Evolutionary conservation across 1,284 basidiomycete species (phyloP), one percentile per base, ranked within the genome.

Genomic region (Cystobasidiaceae sp.): DNA sequence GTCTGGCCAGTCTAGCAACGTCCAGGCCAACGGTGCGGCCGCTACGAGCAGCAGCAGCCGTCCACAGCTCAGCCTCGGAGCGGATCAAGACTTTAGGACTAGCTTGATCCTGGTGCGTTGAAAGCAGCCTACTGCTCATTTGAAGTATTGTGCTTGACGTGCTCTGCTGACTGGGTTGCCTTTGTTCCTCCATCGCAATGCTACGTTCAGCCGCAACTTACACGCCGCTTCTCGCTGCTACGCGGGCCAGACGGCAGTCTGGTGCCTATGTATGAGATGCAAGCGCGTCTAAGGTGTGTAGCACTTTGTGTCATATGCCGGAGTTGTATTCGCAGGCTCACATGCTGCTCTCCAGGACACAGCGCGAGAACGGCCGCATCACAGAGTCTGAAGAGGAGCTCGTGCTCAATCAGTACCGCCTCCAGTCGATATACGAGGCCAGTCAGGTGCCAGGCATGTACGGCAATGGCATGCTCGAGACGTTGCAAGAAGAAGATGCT

Each of bases 391-490:
- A 64, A 56, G 61, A 64, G 25, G 51, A 44, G 17, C 21, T 50
- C n/a, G 48, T 64, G 11, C 11, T 64, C n/a, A 37, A 51, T 19
- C 61, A 64, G 34, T 64, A 64, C 23, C 51, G 61, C 23, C 6
- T 64, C 4, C 61, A 64, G 50, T 56, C 61, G 13, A 49, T 64
- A 30, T 64, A 64, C 27, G 46, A 61, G 23, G 58, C 58, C n/a
- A 37, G 27, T 23, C 58, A 48, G 17, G 45, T 39, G 19, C 33
- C 28, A 21, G 61, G 54, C 32, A 19, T 34, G 13, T 34, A 23
- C 51, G n/a, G 11, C 45, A 48, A 59, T 59, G 32, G 56, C 41
- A 33, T 21, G 13, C 45, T 48, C 45, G 45, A 48, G 9, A 48
- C 45, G 13, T 23, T 48, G 23, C 45, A 48, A 11, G 49, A 32